Conservation (phyloP, 164 flowering plant genomes). For the Vitis riparia region DNA sequence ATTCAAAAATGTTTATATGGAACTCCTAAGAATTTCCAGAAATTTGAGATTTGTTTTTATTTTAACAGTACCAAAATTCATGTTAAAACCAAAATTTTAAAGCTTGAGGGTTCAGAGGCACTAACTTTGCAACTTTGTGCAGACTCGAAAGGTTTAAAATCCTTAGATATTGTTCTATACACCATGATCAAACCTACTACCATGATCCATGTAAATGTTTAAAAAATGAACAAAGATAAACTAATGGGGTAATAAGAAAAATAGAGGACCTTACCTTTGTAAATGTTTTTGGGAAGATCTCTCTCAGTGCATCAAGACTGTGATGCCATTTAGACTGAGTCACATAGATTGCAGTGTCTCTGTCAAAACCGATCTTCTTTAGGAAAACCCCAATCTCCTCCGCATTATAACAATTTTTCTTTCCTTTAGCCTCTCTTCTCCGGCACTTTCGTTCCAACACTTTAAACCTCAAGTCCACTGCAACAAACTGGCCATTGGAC, state of each 20-base stretch:
- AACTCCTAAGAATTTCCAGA: too few relatives aligned
- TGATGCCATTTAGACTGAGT: conserved; percentile 81
- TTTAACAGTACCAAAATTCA: too few relatives aligned
- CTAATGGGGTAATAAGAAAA: too few relatives aligned
- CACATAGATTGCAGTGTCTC: conserved; percentile 72
- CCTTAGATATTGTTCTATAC: background rate
- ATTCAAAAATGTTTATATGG: too few relatives aligned
- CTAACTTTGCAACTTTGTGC: too few relatives aligned
- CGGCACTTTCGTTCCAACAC: too few relatives aligned
- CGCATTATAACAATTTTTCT: conserved; percentile 23
- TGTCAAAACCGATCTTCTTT: conserved; percentile 65
- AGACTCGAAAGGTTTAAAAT: background rate
- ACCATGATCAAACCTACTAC: background rate
- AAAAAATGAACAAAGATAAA: background rate
- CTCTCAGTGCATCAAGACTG: conserved; percentile 72
- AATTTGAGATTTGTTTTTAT: too few relatives aligned
- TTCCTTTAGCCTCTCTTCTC: too few relatives aligned
- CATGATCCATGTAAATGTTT: background rate
- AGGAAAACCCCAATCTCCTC: conserved; percentile 71
- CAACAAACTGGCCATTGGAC: conserved; percentile 8
- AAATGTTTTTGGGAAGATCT: conserved; percentile 77
- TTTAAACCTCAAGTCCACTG: conserved; percentile 9
- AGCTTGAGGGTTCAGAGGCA: background rate
- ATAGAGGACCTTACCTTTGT: conserved; percentile 60
- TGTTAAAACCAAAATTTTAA: too few relatives aligned